Base-by-base conservation (phyloP, 108 stramenopile genomes). In the Ochromonas danica region DNA sequence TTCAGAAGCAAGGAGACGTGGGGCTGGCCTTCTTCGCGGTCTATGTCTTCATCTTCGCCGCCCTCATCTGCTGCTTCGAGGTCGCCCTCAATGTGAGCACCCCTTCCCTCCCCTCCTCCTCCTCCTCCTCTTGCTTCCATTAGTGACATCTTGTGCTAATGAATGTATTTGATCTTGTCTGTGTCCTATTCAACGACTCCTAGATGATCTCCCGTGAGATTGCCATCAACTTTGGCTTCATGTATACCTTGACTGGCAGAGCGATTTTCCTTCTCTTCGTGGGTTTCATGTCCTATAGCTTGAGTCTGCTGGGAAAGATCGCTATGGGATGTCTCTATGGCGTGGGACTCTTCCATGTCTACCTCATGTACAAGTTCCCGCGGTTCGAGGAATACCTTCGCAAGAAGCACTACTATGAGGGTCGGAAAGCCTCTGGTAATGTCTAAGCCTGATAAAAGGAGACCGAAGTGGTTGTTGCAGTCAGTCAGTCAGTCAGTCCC, bases 401-500 rank as follows among this genome's bases (percentile, higher is more conserved):
- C 6, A 67, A 67, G 63, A 67, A 67, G 31, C 63, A 67, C 31
- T 67, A 67, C 63, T 67, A 67, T 67, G 63, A 67, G 25, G 63
- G 63, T 25, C 3, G 25, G 31, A 28, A 67, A 10, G 17, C 31
- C 33, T 10, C 51, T 22, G n/a, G n/a, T n/a, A n/a, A n/a, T n/a
- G n/a, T n/a, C n/a, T n/a, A n/a, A n/a, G n/a, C n/a, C n/a, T n/a
- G n/a, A n/a, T n/a, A n/a, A n/a, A n/a, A n/a, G n/a, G n/a, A n/a
- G n/a, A n/a, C n/a, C n/a, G n/a, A n/a, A n/a, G n/a, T n/a, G n/a
- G n/a, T n/a, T n/a, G n/a, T n/a, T n/a, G n/a, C n/a, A n/a, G n/a
- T n/a, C n/a, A n/a, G n/a, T n/a, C n/a, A n/a, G n/a, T n/a, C n/a
- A n/a, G n/a, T n/a, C n/a, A n/a, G n/a, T n/a, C n/a, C n/a, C n/a